Evolutionary conservation across 352 stramenopile species (phyloP).

Genomic region (Phytophthora nicotianae): DNA sequence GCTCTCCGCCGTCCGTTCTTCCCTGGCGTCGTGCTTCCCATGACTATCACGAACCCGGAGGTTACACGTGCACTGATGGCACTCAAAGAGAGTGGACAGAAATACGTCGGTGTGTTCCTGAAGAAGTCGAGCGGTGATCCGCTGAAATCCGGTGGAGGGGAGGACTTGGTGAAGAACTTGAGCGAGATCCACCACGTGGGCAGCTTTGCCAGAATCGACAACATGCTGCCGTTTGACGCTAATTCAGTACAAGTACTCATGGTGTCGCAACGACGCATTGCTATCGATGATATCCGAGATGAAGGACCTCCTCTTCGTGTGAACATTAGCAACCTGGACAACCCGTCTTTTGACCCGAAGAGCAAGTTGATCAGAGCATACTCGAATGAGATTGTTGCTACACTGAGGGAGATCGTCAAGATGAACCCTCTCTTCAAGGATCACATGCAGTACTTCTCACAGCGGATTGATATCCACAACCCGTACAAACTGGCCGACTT

Average conservation of each 20-base stretch:
- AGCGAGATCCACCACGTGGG: constrained; percentile 95
- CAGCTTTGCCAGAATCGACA: constrained; percentile 96
- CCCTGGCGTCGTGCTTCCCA: constrained; percentile 79
- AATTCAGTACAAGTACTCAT: constrained; percentile 85
- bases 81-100: constrained; percentile 83
- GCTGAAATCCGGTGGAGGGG: constrained; percentile 39
- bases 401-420: constrained; percentile 96
- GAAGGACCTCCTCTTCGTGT: constrained; percentile 62
- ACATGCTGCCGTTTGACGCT: constrained; percentile 83
- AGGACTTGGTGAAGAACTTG: constrained; percentile 93
- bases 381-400: constrained; percentile 98
- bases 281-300: constrained; percentile 79
- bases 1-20: constrained; percentile 82
- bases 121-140: constrained; percentile 71
- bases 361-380: constrained; percentile 95
- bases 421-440: constrained; percentile 98
- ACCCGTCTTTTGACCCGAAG: constrained; percentile 69
- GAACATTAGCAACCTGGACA: constrained; percentile 77
- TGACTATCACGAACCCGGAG: constrained; percentile 86
- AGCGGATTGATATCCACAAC: constrained; percentile 95
- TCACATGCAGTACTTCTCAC: constrained; percentile 97
- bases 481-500: constrained; percentile 99
- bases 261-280: constrained; percentile 89
- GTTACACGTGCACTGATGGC: constrained; percentile 90
- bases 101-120: constrained; percentile 95